These are phyloP conservation scores for Mortierella antarctica DNA, from an alignment of 192 early-diverging fungal species.

Conservation along the genomic window DNA sequence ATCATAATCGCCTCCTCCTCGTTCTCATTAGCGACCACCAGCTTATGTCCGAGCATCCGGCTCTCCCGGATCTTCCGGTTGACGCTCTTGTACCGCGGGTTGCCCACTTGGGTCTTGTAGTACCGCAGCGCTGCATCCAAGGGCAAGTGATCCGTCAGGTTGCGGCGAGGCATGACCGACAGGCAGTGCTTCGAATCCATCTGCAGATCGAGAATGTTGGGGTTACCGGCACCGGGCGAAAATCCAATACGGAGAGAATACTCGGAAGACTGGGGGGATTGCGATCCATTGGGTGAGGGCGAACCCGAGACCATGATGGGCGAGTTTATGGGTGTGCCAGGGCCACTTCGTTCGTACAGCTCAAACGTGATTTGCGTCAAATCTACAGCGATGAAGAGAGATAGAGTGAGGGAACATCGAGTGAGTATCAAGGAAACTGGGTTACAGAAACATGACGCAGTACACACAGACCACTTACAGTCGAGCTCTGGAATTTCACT, in stretches of 20 bases:
- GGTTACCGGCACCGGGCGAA: conserved; percentile 90
- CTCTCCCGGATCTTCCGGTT: conserved; percentile 46
- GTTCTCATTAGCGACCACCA: conserved; percentile 32
- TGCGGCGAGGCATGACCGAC: conserved; percentile 85
- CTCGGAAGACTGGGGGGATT: conserved; percentile 66
- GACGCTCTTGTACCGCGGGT: conserved; percentile 48
- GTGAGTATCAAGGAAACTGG: background rate
- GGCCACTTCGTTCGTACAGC: conserved; percentile 86
- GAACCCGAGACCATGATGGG: background rate
- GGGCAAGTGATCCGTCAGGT: conserved; percentile 87
- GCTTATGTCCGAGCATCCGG: conserved; percentile 43
- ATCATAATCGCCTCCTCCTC: conserved; percentile 27
- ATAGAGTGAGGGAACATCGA: too few relatives aligned
- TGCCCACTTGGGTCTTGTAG: conserved; percentile 65
- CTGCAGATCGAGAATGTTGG: conserved; percentile 89
- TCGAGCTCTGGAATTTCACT: conserved; percentile 88
- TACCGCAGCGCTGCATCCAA: conserved; percentile 75
- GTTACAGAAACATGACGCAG: background rate
- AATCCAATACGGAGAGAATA: conserved; percentile 92
- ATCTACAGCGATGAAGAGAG: conserved; percentile 58
- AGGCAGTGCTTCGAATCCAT: conserved; percentile 88
- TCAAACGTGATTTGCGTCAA: conserved; percentile 98
- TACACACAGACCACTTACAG: conserved; percentile 64
- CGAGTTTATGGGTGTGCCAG: conserved; percentile 40
- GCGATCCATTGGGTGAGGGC: conserved; percentile 2